Percentiles rank a stretch among this genome's conserved stretches.
These are phyloP conservation scores for Wallacemonas sp. DNA, from an alignment of 208 protist species.

Conservation along the genomic window DNA sequence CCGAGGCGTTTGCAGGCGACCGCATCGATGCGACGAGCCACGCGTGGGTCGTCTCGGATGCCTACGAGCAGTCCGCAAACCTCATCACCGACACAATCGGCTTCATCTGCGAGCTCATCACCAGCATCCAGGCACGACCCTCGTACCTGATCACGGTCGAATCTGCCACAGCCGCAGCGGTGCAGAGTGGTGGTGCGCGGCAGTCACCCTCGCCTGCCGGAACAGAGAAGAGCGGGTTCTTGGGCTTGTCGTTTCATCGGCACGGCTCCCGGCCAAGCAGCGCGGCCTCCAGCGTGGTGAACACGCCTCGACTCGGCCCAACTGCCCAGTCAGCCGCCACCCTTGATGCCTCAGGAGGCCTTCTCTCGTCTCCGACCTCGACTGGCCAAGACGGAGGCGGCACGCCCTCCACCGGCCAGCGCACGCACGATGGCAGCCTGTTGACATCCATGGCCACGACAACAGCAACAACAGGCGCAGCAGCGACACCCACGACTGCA, in stretches of 20 bases:
- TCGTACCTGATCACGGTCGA: conserved; percentile 47
- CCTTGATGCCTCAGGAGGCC: too few relatives aligned
- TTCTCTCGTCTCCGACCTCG: too few relatives aligned
- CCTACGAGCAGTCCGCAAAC: conserved; percentile 17
- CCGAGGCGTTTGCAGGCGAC: neutral
- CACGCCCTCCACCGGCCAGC: too few relatives aligned
- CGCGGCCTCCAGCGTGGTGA: conserved; percentile 9
- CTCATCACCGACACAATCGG: conserved; percentile 32
- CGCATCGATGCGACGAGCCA: neutral
- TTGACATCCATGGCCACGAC: too few relatives aligned
- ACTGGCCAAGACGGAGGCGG: too few relatives aligned
- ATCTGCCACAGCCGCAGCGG: conserved; percentile 10
- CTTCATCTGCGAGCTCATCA: conserved; percentile 37
- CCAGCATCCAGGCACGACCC: conserved; percentile 35
- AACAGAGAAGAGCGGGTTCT: neutral
- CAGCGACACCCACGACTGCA: too few relatives aligned
- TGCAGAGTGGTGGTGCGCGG: neutral
- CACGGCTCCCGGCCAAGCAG: conserved; percentile 3
- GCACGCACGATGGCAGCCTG: too few relatives aligned
- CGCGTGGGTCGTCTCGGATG: neutral
- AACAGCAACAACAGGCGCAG: too few relatives aligned
- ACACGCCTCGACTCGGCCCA: conserved; percentile 6
- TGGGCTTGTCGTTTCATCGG: neutral
- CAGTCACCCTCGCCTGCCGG: conserved; percentile 4
- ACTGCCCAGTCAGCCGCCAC: neutral